These are phyloP conservation scores for Candida insectorum DNA, from an alignment of 805 yeast species.

Conservation along the genomic window DNA sequence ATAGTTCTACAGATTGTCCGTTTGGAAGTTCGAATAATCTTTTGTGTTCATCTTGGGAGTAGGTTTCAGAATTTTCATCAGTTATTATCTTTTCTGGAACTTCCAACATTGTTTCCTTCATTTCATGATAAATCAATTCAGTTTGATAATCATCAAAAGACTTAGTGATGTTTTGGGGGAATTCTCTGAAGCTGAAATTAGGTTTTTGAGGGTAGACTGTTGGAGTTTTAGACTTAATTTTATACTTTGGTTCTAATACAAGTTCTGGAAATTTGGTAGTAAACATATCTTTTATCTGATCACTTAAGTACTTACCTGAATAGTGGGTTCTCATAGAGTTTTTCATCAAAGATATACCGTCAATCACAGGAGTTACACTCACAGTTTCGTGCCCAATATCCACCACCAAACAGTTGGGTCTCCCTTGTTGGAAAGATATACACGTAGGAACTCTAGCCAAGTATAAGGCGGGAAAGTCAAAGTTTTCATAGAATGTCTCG, in stretches of 20 bases:
- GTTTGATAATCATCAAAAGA: slow-evolving; percentile 57
- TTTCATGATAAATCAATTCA: slow-evolving; percentile 58
- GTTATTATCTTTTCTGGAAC: slow-evolving; percentile 42
- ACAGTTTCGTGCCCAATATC: slow-evolving; percentile 79
- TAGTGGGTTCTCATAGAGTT: slow-evolving; percentile 68
- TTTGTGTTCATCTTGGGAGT: slow-evolving; percentile 15
- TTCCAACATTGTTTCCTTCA: slow-evolving; percentile 69
- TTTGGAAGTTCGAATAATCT: slow-evolving; percentile 72
- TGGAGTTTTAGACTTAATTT: slow-evolving; percentile 44
- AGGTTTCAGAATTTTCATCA: slow-evolving; percentile 16
- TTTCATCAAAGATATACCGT: slow-evolving; percentile 71
- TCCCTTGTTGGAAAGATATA: slow-evolving; percentile 82
- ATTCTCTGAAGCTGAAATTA: slow-evolving; percentile 15
- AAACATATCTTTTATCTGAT: slow-evolving; percentile 47
- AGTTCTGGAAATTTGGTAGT: slow-evolving; percentile 19
- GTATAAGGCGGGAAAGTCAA: slow-evolving; percentile 77
- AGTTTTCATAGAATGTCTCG: slow-evolving; percentile 66
- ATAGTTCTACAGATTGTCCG: slow-evolving; percentile 64
- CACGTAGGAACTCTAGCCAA: slow-evolving; percentile 83
- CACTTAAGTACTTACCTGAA: slow-evolving; percentile 66
- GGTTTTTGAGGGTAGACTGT: slow-evolving; percentile 31
- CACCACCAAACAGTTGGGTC: slow-evolving; percentile 82
- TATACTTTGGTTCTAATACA: slow-evolving; percentile 31
- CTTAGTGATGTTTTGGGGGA: slow-evolving; percentile 33
- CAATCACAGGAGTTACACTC: slow-evolving; percentile 79